Evolutionary conservation across 1,139 yeast genomes (phyloP).

Genomic region (Lodderomyces jiufengensis): DNA sequence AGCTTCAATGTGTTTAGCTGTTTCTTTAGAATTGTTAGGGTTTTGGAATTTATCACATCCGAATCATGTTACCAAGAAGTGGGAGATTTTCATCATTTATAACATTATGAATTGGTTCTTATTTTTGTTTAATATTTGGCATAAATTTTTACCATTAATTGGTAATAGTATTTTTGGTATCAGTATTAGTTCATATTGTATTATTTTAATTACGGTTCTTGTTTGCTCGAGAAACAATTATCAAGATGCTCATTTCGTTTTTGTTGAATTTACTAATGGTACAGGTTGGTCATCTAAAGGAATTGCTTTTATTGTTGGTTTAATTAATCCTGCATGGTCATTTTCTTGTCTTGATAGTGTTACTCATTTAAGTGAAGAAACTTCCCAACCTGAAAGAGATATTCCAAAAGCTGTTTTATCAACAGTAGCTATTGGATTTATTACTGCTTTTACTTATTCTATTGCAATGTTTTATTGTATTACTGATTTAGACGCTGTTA

Average conservation of each 20-base stretch:
- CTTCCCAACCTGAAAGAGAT: constrained; percentile 33
- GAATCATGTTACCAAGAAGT: constrained; percentile 37
- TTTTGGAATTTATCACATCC: constrained; percentile 47
- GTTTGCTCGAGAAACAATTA: constrained; percentile 36
- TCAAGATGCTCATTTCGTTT: constrained; percentile 37
- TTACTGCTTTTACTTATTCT: constrained; percentile 38
- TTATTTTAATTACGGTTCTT: constrained; percentile 36
- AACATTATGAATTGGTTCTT: constrained; percentile 34
- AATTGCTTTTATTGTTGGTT: constrained; percentile 42
- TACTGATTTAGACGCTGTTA: constrained; percentile 28
- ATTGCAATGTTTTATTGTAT: constrained; percentile 43
- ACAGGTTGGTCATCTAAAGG: constrained; percentile 43
- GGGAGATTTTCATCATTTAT: constrained; percentile 54
- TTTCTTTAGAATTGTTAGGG: constrained; percentile 48
- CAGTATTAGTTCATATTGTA: constrained; percentile 34
- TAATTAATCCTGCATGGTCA: constrained; percentile 44
- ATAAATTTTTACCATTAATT: constrained; percentile 32
- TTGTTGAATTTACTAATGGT: constrained; percentile 32
- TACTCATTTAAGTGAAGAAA: constrained; percentile 42
- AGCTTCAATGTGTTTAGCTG: constrained; percentile 51
- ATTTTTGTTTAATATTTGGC: constrained; percentile 37
- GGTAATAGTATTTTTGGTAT: constrained; percentile 36
- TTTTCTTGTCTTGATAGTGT: constrained; percentile 44
- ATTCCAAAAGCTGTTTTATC: constrained; percentile 43
- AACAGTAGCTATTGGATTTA: constrained; percentile 40